phyloP scores from a whole-genome alignment of 129 eudicot genomes.

The Centaurea solstitialis region DNA sequence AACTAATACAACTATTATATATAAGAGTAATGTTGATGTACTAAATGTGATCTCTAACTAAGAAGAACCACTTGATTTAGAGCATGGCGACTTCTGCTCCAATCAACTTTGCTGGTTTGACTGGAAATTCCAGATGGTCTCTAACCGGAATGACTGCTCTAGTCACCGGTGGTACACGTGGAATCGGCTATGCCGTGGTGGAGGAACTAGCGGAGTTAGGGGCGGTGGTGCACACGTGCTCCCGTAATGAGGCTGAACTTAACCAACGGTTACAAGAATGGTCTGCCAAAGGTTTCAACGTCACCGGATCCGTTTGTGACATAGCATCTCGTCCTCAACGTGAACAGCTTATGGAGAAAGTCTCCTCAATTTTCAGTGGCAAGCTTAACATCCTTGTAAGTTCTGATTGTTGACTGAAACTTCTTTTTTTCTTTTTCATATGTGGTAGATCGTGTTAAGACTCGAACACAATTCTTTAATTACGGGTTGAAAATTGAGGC shows the following conservation, averaged over 20 bases:
- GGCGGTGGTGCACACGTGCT: conserved; percentile 59
- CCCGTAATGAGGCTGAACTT: conserved; percentile 60
- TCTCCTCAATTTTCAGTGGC: conserved; percentile 55
- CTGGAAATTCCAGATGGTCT: conserved; percentile 53
- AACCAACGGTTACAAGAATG: conserved; percentile 53
- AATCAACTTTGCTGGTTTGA: neutral
- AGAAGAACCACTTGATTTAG: neutral
- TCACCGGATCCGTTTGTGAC: conserved; percentile 62
- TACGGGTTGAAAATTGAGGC: no score
- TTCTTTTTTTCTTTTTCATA: no score
- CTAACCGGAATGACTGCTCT: conserved; percentile 71
- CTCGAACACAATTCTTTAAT: no score
- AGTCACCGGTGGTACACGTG: conserved; percentile 82
- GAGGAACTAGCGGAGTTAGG: conserved; percentile 72
- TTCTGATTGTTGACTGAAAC: neutral
- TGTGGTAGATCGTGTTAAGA: no score
- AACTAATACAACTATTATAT: no score
- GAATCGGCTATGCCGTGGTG: conserved; percentile 71
- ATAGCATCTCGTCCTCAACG: conserved; percentile 48
- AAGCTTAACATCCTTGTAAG: conserved; percentile 77
- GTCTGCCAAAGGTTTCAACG: conserved; percentile 49
- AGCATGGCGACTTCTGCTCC: conserved; percentile 7
- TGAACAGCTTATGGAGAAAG: conserved; percentile 45
- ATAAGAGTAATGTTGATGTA: no score
- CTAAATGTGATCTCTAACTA: no score